Evolutionary conservation across 2,329 filamentous ascomycete genomes (phyloP), one percentile per base, ranked within the genome.

Genomic region (Xylaria sp.): DNA sequence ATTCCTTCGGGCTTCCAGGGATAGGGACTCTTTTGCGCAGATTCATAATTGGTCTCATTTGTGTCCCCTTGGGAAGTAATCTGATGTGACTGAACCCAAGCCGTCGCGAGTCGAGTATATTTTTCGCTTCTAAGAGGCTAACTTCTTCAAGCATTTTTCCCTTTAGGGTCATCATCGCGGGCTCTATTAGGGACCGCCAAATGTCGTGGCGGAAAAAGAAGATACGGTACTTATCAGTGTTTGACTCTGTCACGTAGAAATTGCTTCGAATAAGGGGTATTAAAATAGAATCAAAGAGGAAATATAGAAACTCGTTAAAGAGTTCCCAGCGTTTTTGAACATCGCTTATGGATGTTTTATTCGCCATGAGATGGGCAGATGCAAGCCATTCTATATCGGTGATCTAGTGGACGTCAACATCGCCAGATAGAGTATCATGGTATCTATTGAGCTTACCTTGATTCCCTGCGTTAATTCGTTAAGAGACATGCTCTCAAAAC

Each of bases 191-290:
- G 48, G 85, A 85, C 59, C 88, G 89, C 96, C 96, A 99, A 9
- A 96, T 85, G 79, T 99, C 96, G 72, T 99, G 96, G 3, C 95
- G 92, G 77, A 98, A 98, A 81, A 93, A 99, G 79, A 97, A 97
- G 0, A 98, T 82, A 32, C 89, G 89, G 74, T 96, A 93, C 17
- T 91, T 90, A 76, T 97, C 89, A 1, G 85, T 84, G 70, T 89
- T 94, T 0, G 94, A 96, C 78, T 99, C 96, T 0, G 96, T 99
- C 45, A 98, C 92, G 76, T 98, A 95, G 75, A 99, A 99, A 75
- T 96, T 94, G 70, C 88, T 90, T 39, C 93, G 89, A 56, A 98
- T 87, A 7, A 99, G 85, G 9, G 96, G 95, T 74, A 98, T 92
- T 64, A 99, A 77, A 24, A 98, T 85, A 0, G 94, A 98, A 79